These are phyloP conservation scores for Zea luxurians DNA, from an alignment of 176 grass and related monocot species.

Conservation along the genomic window DNA sequence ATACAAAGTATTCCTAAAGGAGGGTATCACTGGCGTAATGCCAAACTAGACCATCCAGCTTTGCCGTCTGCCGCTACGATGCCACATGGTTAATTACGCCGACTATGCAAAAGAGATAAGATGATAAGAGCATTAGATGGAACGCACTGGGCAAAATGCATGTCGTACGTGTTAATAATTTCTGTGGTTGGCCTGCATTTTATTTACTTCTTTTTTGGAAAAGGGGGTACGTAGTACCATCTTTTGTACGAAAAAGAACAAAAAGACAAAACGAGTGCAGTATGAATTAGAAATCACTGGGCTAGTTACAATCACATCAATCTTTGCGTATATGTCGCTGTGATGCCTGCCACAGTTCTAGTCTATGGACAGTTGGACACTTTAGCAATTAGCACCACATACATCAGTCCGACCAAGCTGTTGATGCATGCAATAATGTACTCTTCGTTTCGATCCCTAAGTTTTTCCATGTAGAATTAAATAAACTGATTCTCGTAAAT, in stretches of 20 bases:
- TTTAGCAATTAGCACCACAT: not conserved
- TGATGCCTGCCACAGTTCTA: not conserved
- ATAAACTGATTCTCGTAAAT: not conserved
- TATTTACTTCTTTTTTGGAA: constrained; percentile 22
- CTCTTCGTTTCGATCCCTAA: not conserved
- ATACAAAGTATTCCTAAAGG: too few species aligned
- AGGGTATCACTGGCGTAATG: too few species aligned
- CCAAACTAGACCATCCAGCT: not conserved
- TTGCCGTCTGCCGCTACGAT: not conserved
- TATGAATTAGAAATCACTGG: constrained; percentile 30
- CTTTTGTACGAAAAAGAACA: constrained; percentile 37
- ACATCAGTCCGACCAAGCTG: constrained; percentile 1
- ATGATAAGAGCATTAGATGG: constrained; percentile 38
- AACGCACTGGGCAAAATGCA: constrained; percentile 20
- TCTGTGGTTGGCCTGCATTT: not conserved
- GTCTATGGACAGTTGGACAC: not conserved
- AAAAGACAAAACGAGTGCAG: constrained; percentile 21
- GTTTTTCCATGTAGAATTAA: not conserved
- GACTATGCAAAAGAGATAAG: not conserved
- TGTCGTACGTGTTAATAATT: not conserved
- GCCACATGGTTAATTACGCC: not conserved
- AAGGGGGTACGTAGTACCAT: not conserved
- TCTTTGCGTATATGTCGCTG: constrained; percentile 7
- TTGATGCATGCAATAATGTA: constrained; percentile 5
- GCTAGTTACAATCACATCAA: constrained; percentile 41